Base-by-base conservation (phyloP, 2,329 filamentous ascomycete species). In the Neospermospora avenae region DNA sequence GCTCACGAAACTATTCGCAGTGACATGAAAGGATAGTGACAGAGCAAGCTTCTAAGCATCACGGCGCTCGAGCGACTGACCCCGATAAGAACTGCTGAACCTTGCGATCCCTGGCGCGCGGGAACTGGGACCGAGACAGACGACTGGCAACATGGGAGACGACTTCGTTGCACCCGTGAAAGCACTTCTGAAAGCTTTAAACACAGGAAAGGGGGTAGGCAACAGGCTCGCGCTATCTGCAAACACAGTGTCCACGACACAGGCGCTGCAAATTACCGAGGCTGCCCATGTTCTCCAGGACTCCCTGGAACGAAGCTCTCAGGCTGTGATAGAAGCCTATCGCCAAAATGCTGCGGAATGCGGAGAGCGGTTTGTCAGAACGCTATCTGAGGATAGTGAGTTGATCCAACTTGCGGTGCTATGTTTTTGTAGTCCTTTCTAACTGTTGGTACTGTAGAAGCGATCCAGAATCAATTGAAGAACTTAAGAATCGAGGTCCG, bases 371-470 rank as follows among this genome's bases (percentile, higher is more conserved):
- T 72, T 71, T 58, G 55, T 62, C 14, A 59, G 60, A 49, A 62
- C 66, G 14, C 62, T 72, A 48, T 45, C 65, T 24, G 64, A 70
- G 20, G 68, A 72, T 63, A 60, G 69, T 69, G 42, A 58, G 70
- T 67, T 46, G 18, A 5, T 41, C 13, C 39, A 39, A 39, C 35
- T 42, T 5, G 20, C 3, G 11, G 20, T 35, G 16, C 13, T 45
- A 24, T 35, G 24, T 11, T 18, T n/a, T n/a, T n/a, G 14, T 18
- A 16, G 14, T 37, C 13, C 39, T 3, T 57, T 22, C 46, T 56
- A 45, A 59, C 52, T 64, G 39, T 35, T 31, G 8, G 14, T 16
- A 25, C n/a, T 58, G 3, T 51, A 71, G 70, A 64, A 59, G 42
- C 59, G n/a, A 66, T 68, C 24, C 60, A 63, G 44, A 62, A 56